Percentiles rank a stretch among this genome's conserved stretches.
Evolutionary conservation across 768 basidiomycete genomes (phyloP).

Genomic region (Boletus huronensis): DNA sequence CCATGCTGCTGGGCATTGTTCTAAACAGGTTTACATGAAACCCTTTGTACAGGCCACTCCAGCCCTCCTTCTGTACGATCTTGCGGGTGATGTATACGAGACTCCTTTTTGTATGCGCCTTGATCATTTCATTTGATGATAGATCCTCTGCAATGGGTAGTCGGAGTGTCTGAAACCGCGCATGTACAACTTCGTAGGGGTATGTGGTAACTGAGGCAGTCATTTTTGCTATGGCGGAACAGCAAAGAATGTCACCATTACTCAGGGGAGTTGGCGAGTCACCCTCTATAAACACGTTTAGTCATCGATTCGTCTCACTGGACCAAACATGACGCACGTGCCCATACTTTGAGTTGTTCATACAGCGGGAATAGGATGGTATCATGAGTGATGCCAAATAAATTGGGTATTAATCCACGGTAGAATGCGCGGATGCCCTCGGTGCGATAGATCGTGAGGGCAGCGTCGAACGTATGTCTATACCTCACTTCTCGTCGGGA

Average conservation of each 20-base stretch:
- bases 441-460: conserved; percentile 80
- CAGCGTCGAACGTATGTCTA: conserved; percentile 87
- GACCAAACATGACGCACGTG: conserved; percentile 56
- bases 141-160: conserved; percentile 58
- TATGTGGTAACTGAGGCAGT: conserved; percentile 93
- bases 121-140: conserved; percentile 61
- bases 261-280: conserved; percentile 30
- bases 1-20: conserved; percentile 94
- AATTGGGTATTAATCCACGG: conserved; percentile 87
- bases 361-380: conserved; percentile 98
- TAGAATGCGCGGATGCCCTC: conserved; percentile 92
- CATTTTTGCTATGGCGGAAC: conserved; percentile 95
- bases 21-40: conserved; percentile 90
- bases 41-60: conserved; percentile 88
- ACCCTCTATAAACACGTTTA: conserved; percentile 21
- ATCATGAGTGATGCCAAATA: conserved; percentile 91
- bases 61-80: conserved; percentile 80
- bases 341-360: conserved; percentile 83
- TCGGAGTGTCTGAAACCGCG: conserved; percentile 86
- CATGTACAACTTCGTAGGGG: conserved; percentile 98
- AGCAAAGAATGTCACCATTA: conserved; percentile 68
- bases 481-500: conserved; percentile 74
- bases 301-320: conserved; percentile 2
- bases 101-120: conserved; percentile 54
- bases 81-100: conserved; percentile 68